phyloP scores from a whole-genome alignment of 2,329 filamentous ascomycete genomes.

The Grosmannia serpens region DNA sequence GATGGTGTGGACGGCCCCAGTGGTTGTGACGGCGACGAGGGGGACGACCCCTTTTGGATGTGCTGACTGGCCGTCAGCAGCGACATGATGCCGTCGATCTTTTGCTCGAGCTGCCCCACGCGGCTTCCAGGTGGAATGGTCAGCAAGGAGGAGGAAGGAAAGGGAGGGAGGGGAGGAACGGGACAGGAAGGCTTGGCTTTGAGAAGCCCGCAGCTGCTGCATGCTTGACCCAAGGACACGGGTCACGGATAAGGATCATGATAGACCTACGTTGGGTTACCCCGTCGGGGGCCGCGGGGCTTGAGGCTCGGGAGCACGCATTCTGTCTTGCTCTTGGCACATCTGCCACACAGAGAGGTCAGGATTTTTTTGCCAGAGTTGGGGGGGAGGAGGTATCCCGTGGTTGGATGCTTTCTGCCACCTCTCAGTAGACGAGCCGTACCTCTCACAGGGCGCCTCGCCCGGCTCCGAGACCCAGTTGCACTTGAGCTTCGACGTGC shows the following conservation, averaged over 20 bases:
- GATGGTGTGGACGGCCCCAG: neutral
- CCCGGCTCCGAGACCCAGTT: conserved; percentile 14
- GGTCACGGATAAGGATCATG: neutral
- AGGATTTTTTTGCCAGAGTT: neutral
- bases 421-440: neutral
- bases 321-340: conserved; percentile 10
- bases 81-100: conserved; percentile 27
- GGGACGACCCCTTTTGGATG: conserved; percentile 4
- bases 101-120: conserved; percentile 26
- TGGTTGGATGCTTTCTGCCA: no score
- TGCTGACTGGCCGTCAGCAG: conserved; percentile 22
- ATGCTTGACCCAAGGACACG: no score
- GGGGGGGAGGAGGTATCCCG: neutral
- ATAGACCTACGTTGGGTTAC: conserved; percentile 11
- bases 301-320: conserved; percentile 14
- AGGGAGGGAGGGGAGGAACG: neutral
- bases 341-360: conserved; percentile 1
- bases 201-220: no score
- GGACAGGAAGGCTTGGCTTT: no score
- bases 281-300: conserved; percentile 12
- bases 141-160: neutral
- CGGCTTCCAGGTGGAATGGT: conserved; percentile 14
- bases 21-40: neutral
- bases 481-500: conserved; percentile 14
- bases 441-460: conserved; percentile 13